A percentile compares a stretch with the other conserved stretches of the same genome.
These are phyloP conservation scores for Hanseniaspora occidentalis DNA, from an alignment of 805 yeast genomes.

Conservation along the genomic window DNA sequence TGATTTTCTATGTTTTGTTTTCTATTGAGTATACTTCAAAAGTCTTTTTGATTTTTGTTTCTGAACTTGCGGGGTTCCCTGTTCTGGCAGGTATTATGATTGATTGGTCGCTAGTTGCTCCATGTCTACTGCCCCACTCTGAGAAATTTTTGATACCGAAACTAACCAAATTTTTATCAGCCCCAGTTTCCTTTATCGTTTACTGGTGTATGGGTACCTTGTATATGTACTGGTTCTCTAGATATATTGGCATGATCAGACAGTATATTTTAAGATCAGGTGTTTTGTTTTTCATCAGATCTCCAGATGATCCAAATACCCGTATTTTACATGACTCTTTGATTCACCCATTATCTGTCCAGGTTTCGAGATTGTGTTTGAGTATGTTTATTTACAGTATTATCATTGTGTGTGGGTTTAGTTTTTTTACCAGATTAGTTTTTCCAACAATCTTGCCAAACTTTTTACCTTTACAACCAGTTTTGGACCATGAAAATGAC, in stretches of 20 bases:
- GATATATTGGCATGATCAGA: conserved; percentile 77
- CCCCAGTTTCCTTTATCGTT: conserved; percentile 13
- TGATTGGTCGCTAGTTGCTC: conserved; percentile 41
- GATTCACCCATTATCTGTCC: conserved; percentile 60
- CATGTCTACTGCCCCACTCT: conserved; percentile 13
- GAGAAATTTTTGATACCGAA: conserved; percentile 14
- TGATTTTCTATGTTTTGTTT: conserved; percentile 38
- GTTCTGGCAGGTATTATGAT: conserved; percentile 71
- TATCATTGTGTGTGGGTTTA: conserved; percentile 66
- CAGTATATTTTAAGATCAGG: conserved; percentile 68
- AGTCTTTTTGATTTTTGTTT: conserved; percentile 59
- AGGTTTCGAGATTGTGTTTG: conserved; percentile 56
- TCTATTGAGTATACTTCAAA: conserved; percentile 53
- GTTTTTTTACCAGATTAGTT: conserved; percentile 42
- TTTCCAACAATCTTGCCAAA: conserved; percentile 26
- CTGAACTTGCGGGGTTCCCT: conserved; percentile 81
- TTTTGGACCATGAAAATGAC: conserved; percentile 8
- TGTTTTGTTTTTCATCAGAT: conserved; percentile 78
- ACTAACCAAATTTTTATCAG: conserved; percentile 15
- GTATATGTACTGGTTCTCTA: conserved; percentile 80
- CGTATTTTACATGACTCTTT: conserved; percentile 79
- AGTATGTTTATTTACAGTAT: conserved; percentile 66
- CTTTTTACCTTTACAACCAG: conserved; percentile 16
- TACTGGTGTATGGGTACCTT: conserved; percentile 69
- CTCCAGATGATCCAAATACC: conserved; percentile 89